A percentile compares a stretch with the other conserved stretches of the same genome.
phyloP scores from a whole-genome alignment of 2,329 filamentous ascomycete genomes.

The Hypocreales sp. region DNA sequence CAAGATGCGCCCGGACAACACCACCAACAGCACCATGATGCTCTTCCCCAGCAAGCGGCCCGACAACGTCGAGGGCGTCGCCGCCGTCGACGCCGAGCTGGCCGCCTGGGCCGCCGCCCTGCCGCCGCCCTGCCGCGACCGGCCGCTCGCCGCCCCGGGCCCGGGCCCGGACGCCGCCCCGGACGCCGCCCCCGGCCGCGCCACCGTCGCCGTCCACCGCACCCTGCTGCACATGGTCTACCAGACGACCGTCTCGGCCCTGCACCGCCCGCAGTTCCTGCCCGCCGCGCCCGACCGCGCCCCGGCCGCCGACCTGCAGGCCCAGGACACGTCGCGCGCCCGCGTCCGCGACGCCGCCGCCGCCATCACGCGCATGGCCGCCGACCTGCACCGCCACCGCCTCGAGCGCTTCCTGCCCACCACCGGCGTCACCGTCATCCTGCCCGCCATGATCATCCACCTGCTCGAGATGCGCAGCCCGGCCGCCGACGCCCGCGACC shows the following conservation, averaged over 20 bases:
- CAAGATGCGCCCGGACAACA: constrained; percentile 61
- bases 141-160: constrained; percentile 35
- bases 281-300: constrained; percentile 48
- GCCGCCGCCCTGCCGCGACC: constrained; percentile 56
- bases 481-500: constrained; percentile 52
- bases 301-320: constrained; percentile 42
- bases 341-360: constrained; percentile 73
- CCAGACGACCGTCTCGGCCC: constrained; percentile 76
- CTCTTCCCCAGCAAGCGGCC: constrained; percentile 77
- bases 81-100: constrained; percentile 64
- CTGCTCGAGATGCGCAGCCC: constrained; percentile 83
- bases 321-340: constrained; percentile 68
- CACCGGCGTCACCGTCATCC: constrained; percentile 76
- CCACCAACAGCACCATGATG: constrained; percentile 71
- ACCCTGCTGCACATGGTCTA: constrained; percentile 90
- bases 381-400: constrained; percentile 55
- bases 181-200: constrained; percentile 43
- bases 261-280: constrained; percentile 83
- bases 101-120: constrained; percentile 62
- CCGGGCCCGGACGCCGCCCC: constrained; percentile 40
- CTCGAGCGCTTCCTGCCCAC: constrained; percentile 74
- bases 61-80: constrained; percentile 67
- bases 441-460: constrained; percentile 89
- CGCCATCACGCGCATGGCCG: constrained; percentile 73
- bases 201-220: constrained; percentile 53